phyloP scores from a whole-genome alignment of 306 rosid species.

The Oxytropis ochrocephala region DNA sequence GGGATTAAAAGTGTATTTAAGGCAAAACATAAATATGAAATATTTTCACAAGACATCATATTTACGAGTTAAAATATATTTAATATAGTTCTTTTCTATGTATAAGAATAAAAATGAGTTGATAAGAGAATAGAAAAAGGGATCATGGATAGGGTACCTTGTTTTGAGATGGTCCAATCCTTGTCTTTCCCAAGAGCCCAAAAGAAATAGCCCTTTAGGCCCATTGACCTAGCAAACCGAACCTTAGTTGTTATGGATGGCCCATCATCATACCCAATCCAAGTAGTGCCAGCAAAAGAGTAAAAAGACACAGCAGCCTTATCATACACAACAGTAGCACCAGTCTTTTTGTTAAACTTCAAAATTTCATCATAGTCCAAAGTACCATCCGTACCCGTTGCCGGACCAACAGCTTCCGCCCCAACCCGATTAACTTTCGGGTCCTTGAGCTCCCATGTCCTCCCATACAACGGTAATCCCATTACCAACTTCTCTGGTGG shows the following conservation, averaged over 20 bases:
- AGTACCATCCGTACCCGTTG: conserved; percentile 39
- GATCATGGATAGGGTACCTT: conserved; percentile 29
- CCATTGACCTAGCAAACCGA: conserved; percentile 33
- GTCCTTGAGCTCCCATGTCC: conserved; percentile 50
- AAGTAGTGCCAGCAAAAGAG: conserved; percentile 44
- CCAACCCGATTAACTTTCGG: conserved; percentile 38
- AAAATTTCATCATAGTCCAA: conserved; percentile 40
- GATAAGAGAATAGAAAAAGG: neutral
- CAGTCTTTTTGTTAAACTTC: conserved; percentile 27
- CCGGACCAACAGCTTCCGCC: conserved; percentile 45
- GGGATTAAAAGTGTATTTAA: no score
- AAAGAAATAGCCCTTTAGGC: conserved; percentile 74
- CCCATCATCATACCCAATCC: conserved; percentile 79
- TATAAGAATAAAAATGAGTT: neutral
- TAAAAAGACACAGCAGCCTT: conserved; percentile 42
- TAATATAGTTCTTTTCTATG: neutral
- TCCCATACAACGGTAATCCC: conserved; percentile 68
- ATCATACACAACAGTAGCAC: conserved; percentile 44
- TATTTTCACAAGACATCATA: neutral
- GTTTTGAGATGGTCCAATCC: conserved; percentile 50
- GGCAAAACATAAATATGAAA: no score
- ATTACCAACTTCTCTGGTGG: conserved; percentile 47
- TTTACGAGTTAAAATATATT: neutral
- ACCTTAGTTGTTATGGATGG: conserved; percentile 39
- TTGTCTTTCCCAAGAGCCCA: conserved; percentile 77